Evolutionary conservation across 768 basidiomycete species (phyloP), one percentile per base, ranked within the genome.

Genomic region (Tricholomella constricta): DNA sequence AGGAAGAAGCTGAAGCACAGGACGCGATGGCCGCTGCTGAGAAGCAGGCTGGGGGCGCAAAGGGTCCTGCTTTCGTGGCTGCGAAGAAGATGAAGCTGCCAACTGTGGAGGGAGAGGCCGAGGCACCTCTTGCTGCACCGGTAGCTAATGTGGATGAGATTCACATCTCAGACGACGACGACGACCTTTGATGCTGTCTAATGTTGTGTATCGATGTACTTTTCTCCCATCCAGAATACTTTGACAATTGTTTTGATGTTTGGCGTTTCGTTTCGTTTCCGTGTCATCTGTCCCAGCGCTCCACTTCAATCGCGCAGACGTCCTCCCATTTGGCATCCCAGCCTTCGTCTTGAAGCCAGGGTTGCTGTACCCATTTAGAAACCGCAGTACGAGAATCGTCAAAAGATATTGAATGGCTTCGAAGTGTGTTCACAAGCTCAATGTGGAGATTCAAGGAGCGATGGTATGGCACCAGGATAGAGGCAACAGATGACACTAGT

Each of bases 11-110:
- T 31, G 73, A 72, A 36, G 74, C 73, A 40, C 69, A 65, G 51
- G 94, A 97, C 67, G 83, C 95, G 0, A 97, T 98, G 95, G 90
- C 91, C 4, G 85, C 86, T 29, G 88, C 85, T 19, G 91, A 92
- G 62, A 81, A 78, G 59, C 83, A 88, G 58, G 81, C 81, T 19
- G 76, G 72, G 11, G 78, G 71, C 2, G 67, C 68, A 1, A 84
- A 78, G 57, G 86, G 84, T 1, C 83, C 85, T 2, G 79, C 84
- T 32, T 96, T 95, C 63, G 91, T 94, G 50, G 83, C 89, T 57
- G 88, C 91, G 20, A 87, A 78, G 61, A 79, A 78, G 63, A 79
- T 80, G 4, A 72, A 68, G n/a, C 62, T 71, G 47, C 67, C 70
- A 12, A 66, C 68, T 42, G 64, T 68, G 11, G 68, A 72, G 23